Evolutionary conservation across 345 rosid species (phyloP).

Genomic region (Citrus maxima): DNA sequence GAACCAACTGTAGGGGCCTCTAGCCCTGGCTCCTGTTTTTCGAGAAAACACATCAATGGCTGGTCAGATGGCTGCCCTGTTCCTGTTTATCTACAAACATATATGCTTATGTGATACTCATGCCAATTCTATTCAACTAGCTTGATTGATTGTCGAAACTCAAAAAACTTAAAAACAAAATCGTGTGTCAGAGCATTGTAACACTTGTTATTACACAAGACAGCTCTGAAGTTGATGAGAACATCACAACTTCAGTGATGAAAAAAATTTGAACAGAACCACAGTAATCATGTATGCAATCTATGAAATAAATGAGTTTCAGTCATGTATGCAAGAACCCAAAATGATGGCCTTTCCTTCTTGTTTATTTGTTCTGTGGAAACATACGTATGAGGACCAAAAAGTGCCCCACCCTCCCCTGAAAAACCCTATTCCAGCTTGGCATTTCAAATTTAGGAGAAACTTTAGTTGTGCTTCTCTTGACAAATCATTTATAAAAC

Average conservation of each 20-base stretch:
- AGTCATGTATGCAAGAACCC: background rate
- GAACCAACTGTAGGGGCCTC: background rate
- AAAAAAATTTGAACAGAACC: conserved; percentile 1
- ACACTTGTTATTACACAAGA: background rate
- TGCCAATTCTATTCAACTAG: background rate
- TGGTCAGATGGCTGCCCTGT: background rate
- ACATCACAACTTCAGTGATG: background rate
- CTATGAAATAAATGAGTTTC: background rate
- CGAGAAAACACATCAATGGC: background rate
- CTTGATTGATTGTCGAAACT: background rate
- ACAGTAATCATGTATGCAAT: background rate
- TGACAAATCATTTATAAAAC: background rate
- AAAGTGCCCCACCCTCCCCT: background rate
- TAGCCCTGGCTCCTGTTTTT: background rate
- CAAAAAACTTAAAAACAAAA: background rate
- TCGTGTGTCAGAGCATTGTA: background rate
- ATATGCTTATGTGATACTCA: background rate
- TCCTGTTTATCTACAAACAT: background rate
- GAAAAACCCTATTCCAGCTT: background rate
- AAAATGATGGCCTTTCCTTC: conserved; percentile 1
- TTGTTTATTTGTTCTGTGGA: conserved; percentile 4
- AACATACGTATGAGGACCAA: conserved; percentile 3
- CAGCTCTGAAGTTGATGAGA: background rate
- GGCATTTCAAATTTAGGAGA: conserved; percentile 10
- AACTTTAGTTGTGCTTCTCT: background rate